phyloP scores from a whole-genome alignment of 305 asterid species.

The Fraxinus latifolia region DNA sequence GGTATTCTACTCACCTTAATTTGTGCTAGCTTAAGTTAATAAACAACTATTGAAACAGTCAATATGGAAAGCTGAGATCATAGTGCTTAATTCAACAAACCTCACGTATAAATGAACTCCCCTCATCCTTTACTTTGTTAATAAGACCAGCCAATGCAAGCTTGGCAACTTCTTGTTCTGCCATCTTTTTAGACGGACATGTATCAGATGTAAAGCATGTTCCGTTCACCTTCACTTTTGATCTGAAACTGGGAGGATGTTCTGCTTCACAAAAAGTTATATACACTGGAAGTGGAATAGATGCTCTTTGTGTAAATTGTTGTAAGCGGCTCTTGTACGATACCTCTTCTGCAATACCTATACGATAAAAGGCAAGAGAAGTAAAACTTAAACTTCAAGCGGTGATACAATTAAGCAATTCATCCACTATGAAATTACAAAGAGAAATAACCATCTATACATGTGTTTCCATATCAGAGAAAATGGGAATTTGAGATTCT shows the following conservation, averaged over 20 bases:
- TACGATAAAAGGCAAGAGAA: background rate
- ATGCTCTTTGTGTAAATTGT: constrained; percentile 36
- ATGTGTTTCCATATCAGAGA: background rate
- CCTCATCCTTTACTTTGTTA: constrained; percentile 40
- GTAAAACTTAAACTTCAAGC: background rate
- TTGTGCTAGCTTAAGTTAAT: background rate
- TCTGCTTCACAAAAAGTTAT: constrained; percentile 26
- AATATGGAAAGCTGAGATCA: background rate
- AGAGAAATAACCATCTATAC: background rate
- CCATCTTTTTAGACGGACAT: constrained; percentile 35
- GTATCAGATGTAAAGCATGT: constrained; percentile 27
- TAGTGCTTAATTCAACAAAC: constrained; percentile 28
- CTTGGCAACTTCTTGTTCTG: constrained; percentile 60
- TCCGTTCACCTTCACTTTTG: constrained; percentile 49
- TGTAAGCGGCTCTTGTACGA: constrained; percentile 42
- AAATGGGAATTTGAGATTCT: background rate
- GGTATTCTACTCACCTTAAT: background rate
- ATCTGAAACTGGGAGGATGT: constrained; percentile 41
- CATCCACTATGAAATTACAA: background rate
- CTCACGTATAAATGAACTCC: constrained; percentile 32
- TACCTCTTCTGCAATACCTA: constrained; percentile 13
- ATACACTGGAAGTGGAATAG: constrained; percentile 44
- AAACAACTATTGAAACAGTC: constrained; percentile 1
- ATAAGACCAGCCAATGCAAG: constrained; percentile 34
- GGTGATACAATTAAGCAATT: background rate